phyloP scores from a whole-genome alignment of 192 early-diverging fungal species.

The Lobosporangium transversale region DNA sequence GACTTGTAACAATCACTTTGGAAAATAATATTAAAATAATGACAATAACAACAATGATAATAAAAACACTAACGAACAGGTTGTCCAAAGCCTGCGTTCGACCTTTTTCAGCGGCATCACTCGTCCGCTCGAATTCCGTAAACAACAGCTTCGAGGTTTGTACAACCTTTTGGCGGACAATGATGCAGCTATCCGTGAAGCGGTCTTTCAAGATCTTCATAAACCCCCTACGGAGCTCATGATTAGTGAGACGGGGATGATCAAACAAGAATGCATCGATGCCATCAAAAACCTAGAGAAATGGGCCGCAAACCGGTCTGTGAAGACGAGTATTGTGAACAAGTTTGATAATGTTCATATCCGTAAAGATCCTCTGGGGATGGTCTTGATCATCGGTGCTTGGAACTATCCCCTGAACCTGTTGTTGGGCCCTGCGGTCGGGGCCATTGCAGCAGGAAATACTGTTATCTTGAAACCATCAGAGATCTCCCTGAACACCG shows the following conservation, averaged over 20 bases:
- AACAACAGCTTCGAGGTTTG: conserved; percentile 71
- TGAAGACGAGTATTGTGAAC: conserved; percentile 59
- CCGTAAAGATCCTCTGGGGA: conserved; percentile 75
- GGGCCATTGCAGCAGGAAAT: conserved; percentile 95
- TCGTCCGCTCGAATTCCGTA: conserved; percentile 59
- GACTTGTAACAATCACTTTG: not conserved
- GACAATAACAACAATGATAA: not conserved
- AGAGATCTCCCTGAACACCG: conserved; percentile 77
- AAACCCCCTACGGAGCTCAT: conserved; percentile 68
- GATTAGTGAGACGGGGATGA: conserved; percentile 67
- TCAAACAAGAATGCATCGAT: conserved; percentile 61
- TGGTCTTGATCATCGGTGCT: conserved; percentile 57
- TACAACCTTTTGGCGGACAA: conserved; percentile 73
- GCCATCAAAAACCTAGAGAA: conserved; percentile 71
- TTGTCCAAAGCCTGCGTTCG: conserved; percentile 51
- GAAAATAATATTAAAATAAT: not conserved
- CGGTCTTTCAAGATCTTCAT: conserved; percentile 70
- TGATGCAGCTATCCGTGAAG: conserved; percentile 64
- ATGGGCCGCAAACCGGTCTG: conserved; percentile 65
- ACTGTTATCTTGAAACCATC: conserved; percentile 84
- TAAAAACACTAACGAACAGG: conserved; percentile 14
- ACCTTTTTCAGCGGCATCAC: conserved; percentile 55
- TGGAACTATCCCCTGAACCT: conserved; percentile 75
- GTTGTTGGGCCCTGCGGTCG: conserved; percentile 75
- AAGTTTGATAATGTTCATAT: conserved; percentile 65